These are phyloP conservation scores for Didymosphaeria variabile DNA, from an alignment of 2,329 filamentous ascomycete species.

Conservation along the genomic window DNA sequence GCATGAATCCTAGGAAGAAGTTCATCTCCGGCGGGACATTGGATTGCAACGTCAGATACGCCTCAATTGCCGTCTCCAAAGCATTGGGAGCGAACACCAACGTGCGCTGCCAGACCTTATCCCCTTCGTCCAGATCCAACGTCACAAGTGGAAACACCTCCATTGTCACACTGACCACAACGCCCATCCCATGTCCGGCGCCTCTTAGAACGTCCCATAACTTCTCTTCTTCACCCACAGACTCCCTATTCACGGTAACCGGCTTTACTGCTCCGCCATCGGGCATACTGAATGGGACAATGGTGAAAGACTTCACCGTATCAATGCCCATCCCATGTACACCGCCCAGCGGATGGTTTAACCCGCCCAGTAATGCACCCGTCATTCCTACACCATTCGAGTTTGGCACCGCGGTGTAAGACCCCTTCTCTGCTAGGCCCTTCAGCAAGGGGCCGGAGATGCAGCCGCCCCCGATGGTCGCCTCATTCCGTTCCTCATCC, in stretches of 20 bases:
- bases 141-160: constrained; percentile 28
- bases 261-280: background rate
- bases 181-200: constrained; percentile 47
- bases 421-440: constrained; percentile 31
- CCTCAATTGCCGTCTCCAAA: constrained; percentile 27
- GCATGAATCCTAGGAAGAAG: constrained; percentile 34
- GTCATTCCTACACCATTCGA: constrained; percentile 29
- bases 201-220: constrained; percentile 47
- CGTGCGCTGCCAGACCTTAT: constrained; percentile 45
- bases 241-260: constrained; percentile 26
- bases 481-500: constrained; percentile 32
- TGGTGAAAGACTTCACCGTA: constrained; percentile 35
- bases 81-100: constrained; percentile 39
- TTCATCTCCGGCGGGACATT: constrained; percentile 21
- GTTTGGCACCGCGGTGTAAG: constrained; percentile 37
- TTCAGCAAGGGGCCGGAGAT: constrained; percentile 37
- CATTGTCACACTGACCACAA: constrained; percentile 43
- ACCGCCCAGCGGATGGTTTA: constrained; percentile 34
- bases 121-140: constrained; percentile 34
- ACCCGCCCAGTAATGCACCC: constrained; percentile 26
- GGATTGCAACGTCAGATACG: constrained; percentile 31
- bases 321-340: constrained; percentile 48
- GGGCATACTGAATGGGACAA: constrained; percentile 30
- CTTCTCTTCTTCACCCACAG: constrained; percentile 29
- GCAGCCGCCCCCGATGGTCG: constrained; percentile 43